Percentiles rank a stretch among this genome's conserved stretches.
These are phyloP conservation scores for Collybia mongolica DNA, from an alignment of 768 basidiomycete genomes.

Conservation along the genomic window DNA sequence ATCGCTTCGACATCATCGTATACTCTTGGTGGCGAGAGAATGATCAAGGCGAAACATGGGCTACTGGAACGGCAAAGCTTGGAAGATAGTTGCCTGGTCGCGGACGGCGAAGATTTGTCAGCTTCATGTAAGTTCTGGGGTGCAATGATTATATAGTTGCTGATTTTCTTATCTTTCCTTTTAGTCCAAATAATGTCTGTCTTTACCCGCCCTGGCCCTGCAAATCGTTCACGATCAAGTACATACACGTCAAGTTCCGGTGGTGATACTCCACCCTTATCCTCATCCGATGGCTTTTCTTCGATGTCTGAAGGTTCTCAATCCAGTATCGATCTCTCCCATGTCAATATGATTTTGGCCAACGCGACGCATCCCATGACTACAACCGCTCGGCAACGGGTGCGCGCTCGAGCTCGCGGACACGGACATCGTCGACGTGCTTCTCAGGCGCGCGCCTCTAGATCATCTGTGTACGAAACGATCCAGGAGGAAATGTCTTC, in stretches of 20 bases:
- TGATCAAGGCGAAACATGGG: conserved; percentile 64
- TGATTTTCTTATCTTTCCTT: conserved; percentile 13
- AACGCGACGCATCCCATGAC: conserved; percentile 53
- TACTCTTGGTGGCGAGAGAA: conserved; percentile 65
- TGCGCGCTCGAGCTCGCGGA: conserved; percentile 54
- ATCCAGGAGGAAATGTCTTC: conserved; percentile 67
- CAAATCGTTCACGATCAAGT: conserved; percentile 60
- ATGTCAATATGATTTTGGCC: conserved; percentile 54
- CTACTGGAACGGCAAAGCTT: conserved; percentile 64
- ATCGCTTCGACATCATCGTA: conserved; percentile 63
- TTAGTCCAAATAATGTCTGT: conserved; percentile 49
- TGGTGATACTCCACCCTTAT: conserved; percentile 69
- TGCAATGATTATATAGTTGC: neutral
- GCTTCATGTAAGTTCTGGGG: conserved; percentile 44
- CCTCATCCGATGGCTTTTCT: conserved; percentile 59
- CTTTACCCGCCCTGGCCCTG: conserved; percentile 58
- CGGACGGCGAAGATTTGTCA: conserved; percentile 63
- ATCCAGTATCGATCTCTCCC: conserved; percentile 73
- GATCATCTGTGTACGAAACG: conserved; percentile 74
- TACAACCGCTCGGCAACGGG: conserved; percentile 37
- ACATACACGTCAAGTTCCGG: conserved; percentile 70
- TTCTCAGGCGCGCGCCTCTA: conserved; percentile 60
- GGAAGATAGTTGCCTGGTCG: conserved; percentile 63
- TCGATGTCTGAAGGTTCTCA: conserved; percentile 71
- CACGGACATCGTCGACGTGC: conserved; percentile 71